Base-by-base conservation (phyloP, 2,329 filamentous ascomycete species). In the Cladosporium phlei region DNA sequence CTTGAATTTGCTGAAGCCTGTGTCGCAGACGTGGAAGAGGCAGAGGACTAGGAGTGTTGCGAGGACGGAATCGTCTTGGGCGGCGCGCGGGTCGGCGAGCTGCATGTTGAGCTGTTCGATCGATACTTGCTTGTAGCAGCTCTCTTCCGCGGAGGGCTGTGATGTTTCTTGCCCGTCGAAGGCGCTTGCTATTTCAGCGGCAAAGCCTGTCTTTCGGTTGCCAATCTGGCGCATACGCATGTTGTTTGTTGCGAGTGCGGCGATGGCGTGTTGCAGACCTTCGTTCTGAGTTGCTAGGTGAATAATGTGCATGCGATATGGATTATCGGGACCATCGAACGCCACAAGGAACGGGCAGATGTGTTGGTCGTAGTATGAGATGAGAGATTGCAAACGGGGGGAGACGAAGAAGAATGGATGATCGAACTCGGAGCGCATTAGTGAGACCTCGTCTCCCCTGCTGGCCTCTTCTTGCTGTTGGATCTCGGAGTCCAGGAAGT, bases 1-100 rank as follows among this genome's bases (percentile, higher is more conserved):
- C 56, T 89, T 87, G 68, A 96, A 96, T 59, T 91, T 91, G 16
- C 88, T 88, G 55, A 96, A 84, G 3, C 91, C 91, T 1, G 87
- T 93, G 66, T 96, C 90, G 52, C 88, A 93, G 69, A 95, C 89
- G 56, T 94, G 86, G 65, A 95, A 95, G 51, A 96, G 82, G 63
- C 89, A 95, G 3, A 96, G 75, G 7, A 96, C 78, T 29, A 96
- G 77, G 27, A 96, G 80, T 3, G 88, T 95, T 2, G 88, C 90
- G 22, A 96, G 74, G 4, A 93, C 86, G 0, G 88, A 90, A 64
- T 96, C 91, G 56, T 93, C 84, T 45, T 84, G 82, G 4, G 88
- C 85, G 57, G 82, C 82, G 17, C 75, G 72, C 1, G 83, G 78
- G 64, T 95, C 84, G 46, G 87, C 85, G 44, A 97, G 76, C 63